Evolutionary conservation across 169 alveolate species (phyloP).

Genomic region (Eimeria praecox): DNA sequence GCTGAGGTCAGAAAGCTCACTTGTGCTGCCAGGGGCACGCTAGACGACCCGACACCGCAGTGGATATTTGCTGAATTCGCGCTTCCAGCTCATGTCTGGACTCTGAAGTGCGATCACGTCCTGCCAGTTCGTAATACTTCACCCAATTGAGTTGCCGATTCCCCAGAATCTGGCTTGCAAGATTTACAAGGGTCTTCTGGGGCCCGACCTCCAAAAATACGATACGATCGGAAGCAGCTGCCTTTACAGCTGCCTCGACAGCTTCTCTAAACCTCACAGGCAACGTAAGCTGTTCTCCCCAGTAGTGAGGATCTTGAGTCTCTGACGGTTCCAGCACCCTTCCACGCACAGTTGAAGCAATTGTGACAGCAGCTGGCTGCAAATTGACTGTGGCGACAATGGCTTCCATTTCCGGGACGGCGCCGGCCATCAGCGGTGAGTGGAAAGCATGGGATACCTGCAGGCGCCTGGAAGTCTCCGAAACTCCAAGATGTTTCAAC

Average conservation of each 20-base stretch:
- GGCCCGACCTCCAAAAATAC: constrained; percentile 82
- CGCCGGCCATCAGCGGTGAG: constrained; percentile 74
- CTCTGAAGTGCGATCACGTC: constrained; percentile 4
- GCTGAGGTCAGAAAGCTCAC: not conserved
- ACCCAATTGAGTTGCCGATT: not conserved
- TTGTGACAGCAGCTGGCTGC: constrained; percentile 10
- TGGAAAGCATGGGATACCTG: constrained; percentile 76
- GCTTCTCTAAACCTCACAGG: constrained; percentile 86
- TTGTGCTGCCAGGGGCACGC: constrained; percentile 39
- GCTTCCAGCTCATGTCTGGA: not conserved
- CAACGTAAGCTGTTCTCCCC: constrained; percentile 83
- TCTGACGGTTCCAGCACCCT: not conserved
- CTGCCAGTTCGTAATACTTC: constrained; percentile 5
- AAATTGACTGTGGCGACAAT: constrained; percentile 23
- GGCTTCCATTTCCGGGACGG: constrained; percentile 29
- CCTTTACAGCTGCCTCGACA: constrained; percentile 25
- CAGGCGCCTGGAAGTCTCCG: constrained; percentile 69
- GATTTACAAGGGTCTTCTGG: constrained; percentile 35
- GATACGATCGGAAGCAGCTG: not conserved
- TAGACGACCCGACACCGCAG: not conserved
- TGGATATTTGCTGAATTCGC: not conserved
- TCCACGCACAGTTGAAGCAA: constrained; percentile 70
- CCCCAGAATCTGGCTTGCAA: constrained; percentile 56
- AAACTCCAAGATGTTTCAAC: constrained; percentile 23
- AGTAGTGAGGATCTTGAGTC: constrained; percentile 71